phyloP scores from a whole-genome alignment of 1,284 basidiomycete species.

The Mycena citricolor region DNA sequence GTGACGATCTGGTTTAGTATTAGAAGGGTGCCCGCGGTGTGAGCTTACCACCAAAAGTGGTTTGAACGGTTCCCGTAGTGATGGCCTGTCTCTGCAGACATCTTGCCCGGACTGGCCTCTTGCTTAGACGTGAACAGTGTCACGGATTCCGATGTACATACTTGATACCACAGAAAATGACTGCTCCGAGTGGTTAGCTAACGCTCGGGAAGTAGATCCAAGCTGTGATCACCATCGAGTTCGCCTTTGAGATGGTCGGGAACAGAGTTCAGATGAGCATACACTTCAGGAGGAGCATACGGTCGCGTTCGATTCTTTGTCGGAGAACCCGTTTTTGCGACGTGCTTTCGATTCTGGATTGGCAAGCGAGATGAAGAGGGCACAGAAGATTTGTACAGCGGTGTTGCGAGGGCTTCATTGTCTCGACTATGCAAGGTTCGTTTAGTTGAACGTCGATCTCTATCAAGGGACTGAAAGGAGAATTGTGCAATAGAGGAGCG shows the following conservation, averaged over 20 bases:
- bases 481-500: conserved; percentile 15
- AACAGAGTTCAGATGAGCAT: conserved; percentile 44
- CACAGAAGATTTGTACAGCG: too few species aligned
- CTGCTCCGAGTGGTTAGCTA: conserved; percentile 31
- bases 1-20: too few species aligned
- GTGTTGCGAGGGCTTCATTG: too few species aligned
- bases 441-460: too few species aligned
- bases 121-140: not conserved
- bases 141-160: conserved; percentile 29
- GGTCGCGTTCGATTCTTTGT: conserved; percentile 36
- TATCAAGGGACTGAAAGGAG: conserved; percentile 7
- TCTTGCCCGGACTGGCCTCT: conserved; percentile 52
- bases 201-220: conserved; percentile 1
- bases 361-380: too few species aligned
- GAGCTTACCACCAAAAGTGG: conserved; percentile 63
- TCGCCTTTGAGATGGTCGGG: conserved; percentile 41
- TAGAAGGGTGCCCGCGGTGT: too few species aligned
- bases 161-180: conserved; percentile 71
- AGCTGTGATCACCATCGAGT: conserved; percentile 40
- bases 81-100: conserved; percentile 61
- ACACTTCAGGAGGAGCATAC: conserved; percentile 47
- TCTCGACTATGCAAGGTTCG: too few species aligned
- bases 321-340: too few species aligned
- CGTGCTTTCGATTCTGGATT: too few species aligned
- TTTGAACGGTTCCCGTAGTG: conserved; percentile 76